These are phyloP conservation scores for Penicillium egyptiacum DNA, from an alignment of 495 filamentous ascomycete species.

Conservation along the genomic window DNA sequence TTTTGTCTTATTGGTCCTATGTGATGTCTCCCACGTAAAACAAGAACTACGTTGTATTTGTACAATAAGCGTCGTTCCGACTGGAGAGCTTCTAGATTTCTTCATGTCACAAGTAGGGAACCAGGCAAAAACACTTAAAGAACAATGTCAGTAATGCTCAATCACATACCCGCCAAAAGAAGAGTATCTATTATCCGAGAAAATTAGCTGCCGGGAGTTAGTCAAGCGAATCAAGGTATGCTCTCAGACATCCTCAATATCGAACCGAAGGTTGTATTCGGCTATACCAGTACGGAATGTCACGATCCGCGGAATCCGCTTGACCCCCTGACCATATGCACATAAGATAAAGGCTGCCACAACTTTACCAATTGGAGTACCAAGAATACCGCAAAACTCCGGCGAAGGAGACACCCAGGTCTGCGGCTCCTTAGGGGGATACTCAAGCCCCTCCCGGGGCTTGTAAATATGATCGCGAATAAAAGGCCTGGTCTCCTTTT, in stretches of 20 bases:
- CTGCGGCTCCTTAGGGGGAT: background rate
- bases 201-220: background rate
- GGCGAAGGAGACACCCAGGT: slow-evolving; percentile 5
- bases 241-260: slow-evolving; percentile 6
- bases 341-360: slow-evolving; percentile 4
- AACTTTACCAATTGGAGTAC: slow-evolving; percentile 12
- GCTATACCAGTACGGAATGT: background rate
- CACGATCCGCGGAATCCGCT: slow-evolving; percentile 5
- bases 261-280: slow-evolving; percentile 3
- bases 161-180: background rate
- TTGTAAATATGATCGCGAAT: background rate
- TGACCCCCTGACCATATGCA: slow-evolving; percentile 8
- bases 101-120: background rate
- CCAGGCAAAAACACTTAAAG: background rate
- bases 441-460: background rate
- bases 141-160: background rate
- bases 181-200: background rate
- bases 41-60: background rate
- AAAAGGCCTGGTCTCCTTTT: background rate
- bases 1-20: background rate
- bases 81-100: background rate
- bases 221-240: background rate
- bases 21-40: background rate
- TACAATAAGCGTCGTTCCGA: background rate
- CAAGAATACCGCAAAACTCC: slow-evolving; percentile 8